Evolutionary conservation across 2,329 filamentous ascomycete species (phyloP).

Genomic region (Clonostachys chloroleuca): DNA sequence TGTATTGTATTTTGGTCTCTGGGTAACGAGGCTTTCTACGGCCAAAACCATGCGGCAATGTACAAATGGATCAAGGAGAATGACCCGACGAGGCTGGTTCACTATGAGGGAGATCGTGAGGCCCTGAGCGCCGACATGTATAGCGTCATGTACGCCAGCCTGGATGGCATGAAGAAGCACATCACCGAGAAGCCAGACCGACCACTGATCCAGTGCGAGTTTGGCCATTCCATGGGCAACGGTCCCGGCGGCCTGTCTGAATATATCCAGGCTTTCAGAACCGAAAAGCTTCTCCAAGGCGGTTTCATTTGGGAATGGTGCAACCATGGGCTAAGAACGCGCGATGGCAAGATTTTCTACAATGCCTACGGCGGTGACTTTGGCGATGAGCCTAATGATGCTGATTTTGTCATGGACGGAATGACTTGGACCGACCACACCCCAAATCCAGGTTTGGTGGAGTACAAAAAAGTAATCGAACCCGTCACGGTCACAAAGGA

Average conservation of each 20-base stretch:
- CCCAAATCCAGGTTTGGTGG: conserved; percentile 50
- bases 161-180: conserved; percentile 46
- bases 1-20: conserved; percentile 71
- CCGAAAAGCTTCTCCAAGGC: conserved; percentile 57
- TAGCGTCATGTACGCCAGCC: conserved; percentile 61
- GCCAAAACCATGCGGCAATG: conserved; percentile 64
- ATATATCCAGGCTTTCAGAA: conserved; percentile 60
- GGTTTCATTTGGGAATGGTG: conserved; percentile 67
- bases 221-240: conserved; percentile 67
- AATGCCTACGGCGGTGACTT: conserved; percentile 62
- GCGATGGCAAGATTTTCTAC: conserved; percentile 33
- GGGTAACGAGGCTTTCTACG: conserved; percentile 71
- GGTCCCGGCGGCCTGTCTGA: conserved; percentile 66
- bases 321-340: conserved; percentile 50
- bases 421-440: conserved; percentile 47
- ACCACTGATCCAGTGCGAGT: conserved; percentile 56
- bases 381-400: conserved; percentile 55
- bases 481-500: conserved; percentile 39
- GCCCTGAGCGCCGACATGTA: conserved; percentile 61
- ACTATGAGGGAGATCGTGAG: conserved; percentile 62
- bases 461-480: conserved; percentile 54
- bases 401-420: conserved; percentile 60
- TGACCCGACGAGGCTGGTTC: conserved; percentile 56
- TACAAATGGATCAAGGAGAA: conserved; percentile 52
- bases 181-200: conserved; percentile 40